phyloP scores from a whole-genome alignment of 2,329 filamentous ascomycete genomes.

The Xylariaceae sp. region DNA sequence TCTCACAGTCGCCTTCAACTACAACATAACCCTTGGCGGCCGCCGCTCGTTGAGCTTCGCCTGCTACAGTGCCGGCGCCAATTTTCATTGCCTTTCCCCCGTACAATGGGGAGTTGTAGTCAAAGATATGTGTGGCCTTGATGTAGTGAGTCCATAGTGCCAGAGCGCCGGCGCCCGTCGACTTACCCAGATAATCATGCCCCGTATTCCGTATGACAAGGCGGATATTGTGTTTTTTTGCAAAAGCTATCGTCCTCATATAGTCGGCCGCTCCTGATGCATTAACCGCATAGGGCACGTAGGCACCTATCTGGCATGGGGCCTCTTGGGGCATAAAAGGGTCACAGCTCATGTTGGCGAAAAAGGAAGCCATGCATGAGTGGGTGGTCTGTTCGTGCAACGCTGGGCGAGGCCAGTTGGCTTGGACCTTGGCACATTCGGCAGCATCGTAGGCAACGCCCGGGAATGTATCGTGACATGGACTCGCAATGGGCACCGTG shows the following conservation, averaged over 20 bases:
- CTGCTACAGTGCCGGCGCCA: slow-evolving; percentile 55
- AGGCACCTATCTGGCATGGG: slow-evolving; percentile 46
- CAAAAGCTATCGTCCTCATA: slow-evolving; percentile 43
- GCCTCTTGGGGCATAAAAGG: slow-evolving; percentile 44
- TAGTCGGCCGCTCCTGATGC: slow-evolving; percentile 33
- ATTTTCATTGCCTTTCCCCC: slow-evolving; percentile 54
- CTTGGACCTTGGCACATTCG: slow-evolving; percentile 23
- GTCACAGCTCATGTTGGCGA: slow-evolving; percentile 39
- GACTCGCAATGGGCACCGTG: slow-evolving; percentile 50
- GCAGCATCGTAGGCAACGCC: slow-evolving; percentile 21
- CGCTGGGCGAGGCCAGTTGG: slow-evolving; percentile 20
- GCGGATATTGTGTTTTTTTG: slow-evolving; percentile 48
- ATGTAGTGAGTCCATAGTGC: slow-evolving; percentile 55
- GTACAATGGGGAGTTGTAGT: slow-evolving; percentile 44
- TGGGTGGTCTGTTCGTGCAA: slow-evolving; percentile 24
- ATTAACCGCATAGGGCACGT: slow-evolving; percentile 41
- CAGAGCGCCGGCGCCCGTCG: slow-evolving; percentile 56
- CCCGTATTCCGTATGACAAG: slow-evolving; percentile 57
- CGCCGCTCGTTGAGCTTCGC: slow-evolving; percentile 50
- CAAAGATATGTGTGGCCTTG: slow-evolving; percentile 45
- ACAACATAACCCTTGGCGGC: slow-evolving; percentile 46
- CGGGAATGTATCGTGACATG: slow-evolving; percentile 47
- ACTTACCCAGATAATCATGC: slow-evolving; percentile 57
- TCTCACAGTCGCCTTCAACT: slow-evolving; percentile 46
- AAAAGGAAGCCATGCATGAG: slow-evolving; percentile 31